phyloP scores from a whole-genome alignment of 2,329 filamentous ascomycete genomes.

The Arachnopeziza araneosa region DNA sequence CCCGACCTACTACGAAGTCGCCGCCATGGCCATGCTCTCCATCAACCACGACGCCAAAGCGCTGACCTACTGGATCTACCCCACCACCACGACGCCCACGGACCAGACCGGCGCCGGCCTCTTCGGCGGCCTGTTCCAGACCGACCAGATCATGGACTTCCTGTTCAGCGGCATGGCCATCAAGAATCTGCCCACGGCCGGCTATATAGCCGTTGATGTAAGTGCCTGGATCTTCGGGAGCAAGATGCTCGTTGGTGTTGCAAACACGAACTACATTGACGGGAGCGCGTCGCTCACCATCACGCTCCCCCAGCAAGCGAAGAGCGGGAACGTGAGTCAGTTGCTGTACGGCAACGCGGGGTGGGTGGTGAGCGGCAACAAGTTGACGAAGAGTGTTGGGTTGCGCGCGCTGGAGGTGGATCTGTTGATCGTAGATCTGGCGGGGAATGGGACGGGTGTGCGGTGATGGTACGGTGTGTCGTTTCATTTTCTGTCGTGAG shows the following conservation, averaged over 20 bases:
- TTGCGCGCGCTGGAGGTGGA: constrained; percentile 21
- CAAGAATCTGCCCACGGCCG: constrained; percentile 12
- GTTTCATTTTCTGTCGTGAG: neutral
- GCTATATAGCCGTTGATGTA: constrained; percentile 33
- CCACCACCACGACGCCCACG: constrained; percentile 36
- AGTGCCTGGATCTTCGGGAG: constrained; percentile 27
- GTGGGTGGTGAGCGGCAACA: constrained; percentile 18
- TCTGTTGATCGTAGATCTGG: constrained; percentile 16
- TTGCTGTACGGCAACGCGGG: constrained; percentile 19
- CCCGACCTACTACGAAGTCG: constrained; percentile 40
- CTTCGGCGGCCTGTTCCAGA: constrained; percentile 37
- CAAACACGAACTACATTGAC: constrained; percentile 31
- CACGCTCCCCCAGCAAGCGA: constrained; percentile 12
- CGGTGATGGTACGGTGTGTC: neutral
- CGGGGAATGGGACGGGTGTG: neutral
- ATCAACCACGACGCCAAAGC: constrained; percentile 46
- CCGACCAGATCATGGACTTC: constrained; percentile 30
- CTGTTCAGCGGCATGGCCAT: constrained; percentile 30
- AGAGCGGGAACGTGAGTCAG: constrained; percentile 2
- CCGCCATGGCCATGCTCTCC: constrained; percentile 41
- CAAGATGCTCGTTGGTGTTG: constrained; percentile 35
- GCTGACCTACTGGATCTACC: constrained; percentile 42
- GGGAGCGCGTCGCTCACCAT: constrained; percentile 10
- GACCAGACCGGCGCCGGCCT: constrained; percentile 27
- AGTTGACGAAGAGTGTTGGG: constrained; percentile 15